Percentiles rank a stretch among this genome's conserved stretches.
Evolutionary conservation across 139 green algal genomes (phyloP).

Genomic region (Coelastrella sp.): DNA sequence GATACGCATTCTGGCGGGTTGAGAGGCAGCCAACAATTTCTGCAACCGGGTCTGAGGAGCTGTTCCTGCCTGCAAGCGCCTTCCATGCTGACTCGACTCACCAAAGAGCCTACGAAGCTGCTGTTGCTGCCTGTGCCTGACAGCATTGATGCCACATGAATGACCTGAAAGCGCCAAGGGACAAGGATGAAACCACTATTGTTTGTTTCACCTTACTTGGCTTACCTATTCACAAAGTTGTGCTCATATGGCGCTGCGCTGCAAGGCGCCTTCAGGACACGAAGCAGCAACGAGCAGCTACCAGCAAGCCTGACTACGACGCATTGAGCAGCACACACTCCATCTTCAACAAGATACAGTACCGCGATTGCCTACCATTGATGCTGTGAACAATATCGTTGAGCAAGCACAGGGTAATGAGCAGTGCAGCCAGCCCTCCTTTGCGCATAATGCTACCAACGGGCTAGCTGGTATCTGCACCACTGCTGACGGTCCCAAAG

Average conservation of each 20-base stretch:
- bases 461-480: background rate
- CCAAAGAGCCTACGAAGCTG: conserved; percentile 28
- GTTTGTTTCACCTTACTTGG: too few relatives aligned
- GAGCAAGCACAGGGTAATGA: background rate
- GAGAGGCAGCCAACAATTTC: conserved; percentile 27
- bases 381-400: background rate
- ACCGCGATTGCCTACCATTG: background rate
- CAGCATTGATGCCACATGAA: background rate
- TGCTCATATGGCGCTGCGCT: too few relatives aligned
- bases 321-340: too few relatives aligned
- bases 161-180: too few relatives aligned
- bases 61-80: conserved; percentile 5
- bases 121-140: conserved; percentile 12
- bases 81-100: background rate
- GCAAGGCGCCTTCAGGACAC: too few relatives aligned
- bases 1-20: conserved; percentile 29
- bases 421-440: background rate
- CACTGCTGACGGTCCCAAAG: background rate
- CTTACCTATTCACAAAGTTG: too few relatives aligned
- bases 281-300: too few relatives aligned
- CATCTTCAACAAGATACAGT: too few relatives aligned
- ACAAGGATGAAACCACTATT: too few relatives aligned
- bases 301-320: too few relatives aligned
- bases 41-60: conserved; percentile 32
- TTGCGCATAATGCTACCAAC: background rate